These are phyloP conservation scores for Zalaria obscura DNA, from an alignment of 2,329 filamentous ascomycete genomes.

Conservation along the genomic window DNA sequence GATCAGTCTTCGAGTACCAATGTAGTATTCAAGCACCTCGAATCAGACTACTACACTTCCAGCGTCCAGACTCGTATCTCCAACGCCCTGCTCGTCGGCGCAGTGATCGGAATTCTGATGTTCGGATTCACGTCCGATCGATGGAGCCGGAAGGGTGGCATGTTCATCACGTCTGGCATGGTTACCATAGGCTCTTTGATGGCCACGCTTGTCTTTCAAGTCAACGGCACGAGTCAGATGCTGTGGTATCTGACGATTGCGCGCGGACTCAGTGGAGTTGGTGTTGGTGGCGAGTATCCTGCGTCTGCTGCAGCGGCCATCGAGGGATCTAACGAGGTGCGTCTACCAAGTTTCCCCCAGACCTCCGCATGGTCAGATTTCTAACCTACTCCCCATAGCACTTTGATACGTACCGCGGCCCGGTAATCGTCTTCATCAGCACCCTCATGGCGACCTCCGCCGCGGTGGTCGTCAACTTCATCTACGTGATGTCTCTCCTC, in stretches of 20 bases:
- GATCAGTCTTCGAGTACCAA: constrained; percentile 16
- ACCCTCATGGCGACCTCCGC: constrained; percentile 3
- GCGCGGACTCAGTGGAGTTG: constrained; percentile 24
- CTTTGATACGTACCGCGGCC: constrained; percentile 11
- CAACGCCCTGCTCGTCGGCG: constrained; percentile 19
- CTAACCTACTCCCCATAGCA: constrained; percentile 8
- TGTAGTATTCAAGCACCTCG: constrained; percentile 17
- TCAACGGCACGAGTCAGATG: constrained; percentile 26
- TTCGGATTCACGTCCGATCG: constrained; percentile 18
- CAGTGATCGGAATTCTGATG: constrained; percentile 18
- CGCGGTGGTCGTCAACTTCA: constrained; percentile 1
- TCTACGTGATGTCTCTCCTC: constrained; percentile 25
- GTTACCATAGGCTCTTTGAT: constrained; percentile 20
- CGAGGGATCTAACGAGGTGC: constrained; percentile 33
- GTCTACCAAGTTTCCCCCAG: no score
- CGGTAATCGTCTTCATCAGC: constrained; percentile 1
- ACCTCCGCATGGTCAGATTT: not conserved
- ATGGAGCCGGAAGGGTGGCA: constrained; percentile 18
- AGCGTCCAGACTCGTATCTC: constrained; percentile 16
- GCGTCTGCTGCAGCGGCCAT: constrained; percentile 32
- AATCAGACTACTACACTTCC: constrained; percentile 16
- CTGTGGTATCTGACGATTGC: constrained; percentile 39
- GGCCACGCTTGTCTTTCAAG: constrained; percentile 22
- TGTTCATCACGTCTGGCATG: constrained; percentile 17
- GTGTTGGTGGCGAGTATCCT: constrained; percentile 33